Conservation (phyloP, 495 filamentous ascomycete genomes). For the Geoglossum glabrum region DNA sequence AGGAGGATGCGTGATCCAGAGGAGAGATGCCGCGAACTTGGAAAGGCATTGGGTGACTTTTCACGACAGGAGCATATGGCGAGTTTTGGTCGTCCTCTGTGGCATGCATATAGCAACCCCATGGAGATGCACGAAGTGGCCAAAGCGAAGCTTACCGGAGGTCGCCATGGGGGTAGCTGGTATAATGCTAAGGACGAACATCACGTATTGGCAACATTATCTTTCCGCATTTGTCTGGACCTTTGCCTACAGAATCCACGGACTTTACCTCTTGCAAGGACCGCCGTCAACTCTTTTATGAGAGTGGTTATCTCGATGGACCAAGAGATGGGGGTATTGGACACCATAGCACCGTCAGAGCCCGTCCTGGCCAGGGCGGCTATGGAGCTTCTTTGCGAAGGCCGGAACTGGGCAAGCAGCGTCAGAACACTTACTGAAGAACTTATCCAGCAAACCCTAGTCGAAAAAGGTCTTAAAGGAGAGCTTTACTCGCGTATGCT, state of each 20-base stretch:
- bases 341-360: not conserved
- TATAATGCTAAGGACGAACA: not conserved
- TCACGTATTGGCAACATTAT: not conserved
- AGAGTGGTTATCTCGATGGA: not conserved
- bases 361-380: not conserved
- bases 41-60: not conserved
- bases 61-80: not conserved
- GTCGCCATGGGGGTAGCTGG: not conserved
- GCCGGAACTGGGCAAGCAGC: not conserved
- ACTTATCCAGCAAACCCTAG: not conserved
- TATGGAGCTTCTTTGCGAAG: not conserved
- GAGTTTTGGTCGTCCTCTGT: not conserved
- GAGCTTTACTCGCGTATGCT: not conserved
- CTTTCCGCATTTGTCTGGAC: not conserved
- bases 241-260: not conserved
- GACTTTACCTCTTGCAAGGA: not conserved
- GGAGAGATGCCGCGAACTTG: not conserved
- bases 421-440: not conserved
- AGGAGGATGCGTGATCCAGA: not conserved
- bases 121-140: not conserved
- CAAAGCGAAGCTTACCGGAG: not conserved
- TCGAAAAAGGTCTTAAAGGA: not conserved
- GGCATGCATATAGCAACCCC: not conserved
- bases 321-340: not conserved
- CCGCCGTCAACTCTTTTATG: not conserved